A percentile compares a stretch with the other conserved stretches of the same genome.
Evolutionary conservation across 345 rosid genomes (phyloP).

Genomic region (Boechera stricta): DNA sequence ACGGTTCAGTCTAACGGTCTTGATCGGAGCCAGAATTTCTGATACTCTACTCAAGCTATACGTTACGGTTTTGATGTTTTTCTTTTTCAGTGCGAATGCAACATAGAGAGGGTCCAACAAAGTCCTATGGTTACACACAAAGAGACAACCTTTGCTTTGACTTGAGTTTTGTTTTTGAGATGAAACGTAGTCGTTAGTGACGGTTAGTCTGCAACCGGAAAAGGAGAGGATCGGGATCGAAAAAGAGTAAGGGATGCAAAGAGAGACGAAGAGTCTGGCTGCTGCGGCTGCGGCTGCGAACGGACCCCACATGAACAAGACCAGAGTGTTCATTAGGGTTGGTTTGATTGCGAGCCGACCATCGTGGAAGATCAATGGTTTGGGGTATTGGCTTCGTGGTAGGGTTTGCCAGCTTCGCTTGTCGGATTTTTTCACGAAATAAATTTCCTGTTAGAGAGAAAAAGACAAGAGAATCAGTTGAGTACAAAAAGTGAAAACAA

Average conservation of each 20-base stretch:
- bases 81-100: slow-evolving; percentile 49
- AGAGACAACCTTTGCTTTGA: slow-evolving; percentile 50
- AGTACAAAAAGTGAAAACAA: slow-evolving; percentile 1
- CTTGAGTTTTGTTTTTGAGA: slow-evolving; percentile 20
- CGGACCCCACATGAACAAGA: slow-evolving; percentile 75
- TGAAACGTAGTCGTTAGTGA: slow-evolving; percentile 7
- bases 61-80: slow-evolving; percentile 70
- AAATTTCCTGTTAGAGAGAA: slow-evolving; percentile 55
- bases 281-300: slow-evolving; percentile 53
- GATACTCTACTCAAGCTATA: slow-evolving; percentile 73
- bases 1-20: slow-evolving; percentile 64
- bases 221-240: slow-evolving; percentile 49
- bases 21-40: slow-evolving; percentile 71
- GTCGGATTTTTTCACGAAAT: slow-evolving; percentile 59
- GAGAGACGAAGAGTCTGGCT: slow-evolving; percentile 47
- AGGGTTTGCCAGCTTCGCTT: slow-evolving; percentile 62
- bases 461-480: slow-evolving; percentile 24
- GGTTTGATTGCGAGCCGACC: slow-evolving; percentile 81
- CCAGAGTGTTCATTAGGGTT: slow-evolving; percentile 52
- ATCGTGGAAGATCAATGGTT: slow-evolving; percentile 78
- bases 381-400: slow-evolving; percentile 55
- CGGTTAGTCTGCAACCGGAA: slow-evolving; percentile 52
- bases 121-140: slow-evolving; percentile 78
- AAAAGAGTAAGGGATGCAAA: slow-evolving; percentile 53
- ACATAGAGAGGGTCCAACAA: slow-evolving; percentile 74